Evolutionary conservation across 345 rosid genomes (phyloP).

Genomic region (Rhodamnia argentea): DNA sequence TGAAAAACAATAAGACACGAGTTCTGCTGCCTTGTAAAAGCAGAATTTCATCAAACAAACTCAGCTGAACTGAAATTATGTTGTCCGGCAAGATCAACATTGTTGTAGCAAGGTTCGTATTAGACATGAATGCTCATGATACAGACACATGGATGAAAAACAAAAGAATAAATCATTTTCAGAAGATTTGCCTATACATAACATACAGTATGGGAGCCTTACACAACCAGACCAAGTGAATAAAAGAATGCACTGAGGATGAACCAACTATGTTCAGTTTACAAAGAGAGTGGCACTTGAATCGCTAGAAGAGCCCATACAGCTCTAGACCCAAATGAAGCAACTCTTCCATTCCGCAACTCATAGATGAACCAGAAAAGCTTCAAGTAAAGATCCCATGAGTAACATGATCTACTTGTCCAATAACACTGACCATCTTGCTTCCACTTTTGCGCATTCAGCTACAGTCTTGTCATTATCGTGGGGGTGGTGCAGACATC

Average conservation of each 20-base stretch:
- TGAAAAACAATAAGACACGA: background rate
- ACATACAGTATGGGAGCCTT: background rate
- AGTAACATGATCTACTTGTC: background rate
- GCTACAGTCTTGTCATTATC: background rate
- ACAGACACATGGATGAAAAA: background rate
- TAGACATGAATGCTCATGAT: background rate
- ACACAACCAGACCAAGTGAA: background rate
- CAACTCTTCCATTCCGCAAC: background rate
- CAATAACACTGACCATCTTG: background rate
- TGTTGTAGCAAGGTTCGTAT: background rate
- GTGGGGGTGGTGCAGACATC: conserved; percentile 19
- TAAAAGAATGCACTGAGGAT: background rate
- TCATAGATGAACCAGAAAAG: background rate
- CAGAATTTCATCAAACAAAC: background rate
- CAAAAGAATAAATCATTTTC: background rate
- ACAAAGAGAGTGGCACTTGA: background rate
- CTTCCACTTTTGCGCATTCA: background rate
- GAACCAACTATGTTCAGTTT: background rate
- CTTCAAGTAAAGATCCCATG: background rate
- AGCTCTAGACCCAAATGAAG: background rate
- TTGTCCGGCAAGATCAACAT: background rate
- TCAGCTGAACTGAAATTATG: background rate
- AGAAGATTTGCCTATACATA: background rate
- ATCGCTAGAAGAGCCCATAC: background rate
- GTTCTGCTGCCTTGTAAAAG: background rate